Evolutionary conservation across 1,139 yeast genomes (phyloP).

Genomic region (Yamadazyma diospyri): DNA sequence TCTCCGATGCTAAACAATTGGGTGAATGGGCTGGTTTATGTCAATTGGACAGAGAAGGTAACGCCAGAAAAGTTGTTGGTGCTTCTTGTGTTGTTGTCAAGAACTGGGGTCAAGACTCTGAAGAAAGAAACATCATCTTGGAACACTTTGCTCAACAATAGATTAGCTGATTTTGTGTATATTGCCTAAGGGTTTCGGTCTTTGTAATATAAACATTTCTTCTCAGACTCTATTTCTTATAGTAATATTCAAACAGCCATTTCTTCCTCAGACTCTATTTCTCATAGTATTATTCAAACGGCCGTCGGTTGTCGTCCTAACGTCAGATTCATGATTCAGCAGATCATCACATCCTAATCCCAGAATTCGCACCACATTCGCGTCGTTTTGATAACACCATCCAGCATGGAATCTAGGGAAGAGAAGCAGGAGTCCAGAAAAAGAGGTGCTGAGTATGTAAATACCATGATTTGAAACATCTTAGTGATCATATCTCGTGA

Average conservation of each 20-base stretch:
- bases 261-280: too few species aligned
- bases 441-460: constrained; percentile 45
- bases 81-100: constrained; percentile 99
- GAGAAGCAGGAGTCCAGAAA: constrained; percentile 27
- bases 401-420: constrained; percentile 12
- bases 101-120: constrained; percentile 99
- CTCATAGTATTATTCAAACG: not conserved
- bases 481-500: not conserved
- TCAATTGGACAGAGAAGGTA: constrained; percentile 99
- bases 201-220: constrained; percentile 4
- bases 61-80: constrained; percentile 99
- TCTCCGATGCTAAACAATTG: constrained; percentile 98
- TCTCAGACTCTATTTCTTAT: too few species aligned
- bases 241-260: too few species aligned
- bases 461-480: too few species aligned
- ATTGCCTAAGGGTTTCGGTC: constrained; percentile 3
- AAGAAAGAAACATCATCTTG: constrained; percentile 94
- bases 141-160: constrained; percentile 94
- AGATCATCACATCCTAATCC: not conserved
- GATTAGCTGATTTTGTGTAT: constrained; percentile 16
- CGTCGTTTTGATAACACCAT: constrained; percentile 4
- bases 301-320: too few species aligned
- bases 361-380: constrained; percentile 1
- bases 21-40: constrained; percentile 99
- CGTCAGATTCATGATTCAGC: too few species aligned